These are phyloP conservation scores for Penicillium daleae DNA, from an alignment of 495 filamentous ascomycete genomes.

Conservation along the genomic window DNA sequence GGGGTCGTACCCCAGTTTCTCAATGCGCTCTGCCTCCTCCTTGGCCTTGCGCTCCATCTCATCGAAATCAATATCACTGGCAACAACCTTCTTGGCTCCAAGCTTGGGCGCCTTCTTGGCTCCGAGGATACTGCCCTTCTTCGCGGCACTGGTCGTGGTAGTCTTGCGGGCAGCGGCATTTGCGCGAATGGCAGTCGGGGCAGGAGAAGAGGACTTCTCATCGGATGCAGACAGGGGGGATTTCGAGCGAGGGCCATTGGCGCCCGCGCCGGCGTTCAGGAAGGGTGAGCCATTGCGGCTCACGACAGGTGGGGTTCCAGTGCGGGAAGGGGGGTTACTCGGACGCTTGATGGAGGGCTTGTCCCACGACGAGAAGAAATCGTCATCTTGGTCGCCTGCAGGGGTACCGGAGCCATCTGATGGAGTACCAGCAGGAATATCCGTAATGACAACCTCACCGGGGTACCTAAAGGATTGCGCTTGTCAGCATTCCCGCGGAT, in stretches of 20 bases:
- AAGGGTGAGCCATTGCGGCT: conserved; percentile 88
- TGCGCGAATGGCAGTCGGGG: conserved; percentile 68
- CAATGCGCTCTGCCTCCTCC: conserved; percentile 95
- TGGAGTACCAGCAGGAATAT: conserved; percentile 62
- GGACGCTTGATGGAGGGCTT: conserved; percentile 97
- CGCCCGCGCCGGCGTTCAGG: conserved; percentile 71
- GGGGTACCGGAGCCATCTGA: conserved; percentile 71
- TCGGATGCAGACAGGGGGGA: conserved; percentile 76
- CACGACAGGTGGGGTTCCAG: conserved; percentile 81
- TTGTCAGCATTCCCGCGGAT: conserved; percentile 19
- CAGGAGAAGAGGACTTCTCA: conserved; percentile 45
- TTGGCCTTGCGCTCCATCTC: conserved; percentile 95
- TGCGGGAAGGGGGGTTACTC: conserved; percentile 90
- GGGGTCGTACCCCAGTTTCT: conserved; percentile 96
- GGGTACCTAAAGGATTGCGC: conserved; percentile 65
- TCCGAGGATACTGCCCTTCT: conserved; percentile 83
- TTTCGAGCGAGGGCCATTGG: conserved; percentile 73
- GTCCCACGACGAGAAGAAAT: conserved; percentile 99
- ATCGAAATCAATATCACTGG: conserved; percentile 87
- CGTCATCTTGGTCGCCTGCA: conserved; percentile 77
- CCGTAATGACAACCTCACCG: conserved; percentile 82
- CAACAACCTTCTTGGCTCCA: conserved; percentile 86
- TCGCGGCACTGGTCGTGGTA: conserved; percentile 58
- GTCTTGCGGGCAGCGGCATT: conserved; percentile 79
- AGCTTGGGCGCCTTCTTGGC: conserved; percentile 88